Evolutionary conservation across 148 eudicot genomes (phyloP).

Genomic region (Spergularia marina): DNA sequence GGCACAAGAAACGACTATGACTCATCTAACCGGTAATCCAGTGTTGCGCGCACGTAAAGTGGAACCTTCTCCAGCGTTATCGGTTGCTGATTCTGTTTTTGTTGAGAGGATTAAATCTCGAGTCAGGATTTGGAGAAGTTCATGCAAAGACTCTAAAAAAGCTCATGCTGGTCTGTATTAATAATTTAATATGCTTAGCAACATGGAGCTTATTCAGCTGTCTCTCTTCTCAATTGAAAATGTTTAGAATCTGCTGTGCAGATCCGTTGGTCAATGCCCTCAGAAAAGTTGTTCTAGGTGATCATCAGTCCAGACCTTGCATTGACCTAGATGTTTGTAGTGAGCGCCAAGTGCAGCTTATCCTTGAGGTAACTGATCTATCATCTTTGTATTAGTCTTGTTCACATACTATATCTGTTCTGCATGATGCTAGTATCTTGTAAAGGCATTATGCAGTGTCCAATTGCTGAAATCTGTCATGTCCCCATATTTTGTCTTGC

Average conservation of each 20-base stretch:
- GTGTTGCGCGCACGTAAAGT: slow-evolving; percentile 30
- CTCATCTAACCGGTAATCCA: slow-evolving; percentile 41
- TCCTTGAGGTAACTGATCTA: slow-evolving; percentile 48
- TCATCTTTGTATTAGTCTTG: neutral
- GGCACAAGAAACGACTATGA: slow-evolving; percentile 71
- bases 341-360: slow-evolving; percentile 92
- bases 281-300: slow-evolving; percentile 65
- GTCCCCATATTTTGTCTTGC: slow-evolving; percentile 15
- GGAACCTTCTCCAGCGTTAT: slow-evolving; percentile 39
- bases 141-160: slow-evolving; percentile 45
- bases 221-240: slow-evolving; percentile 21
- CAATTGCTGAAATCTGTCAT: neutral
- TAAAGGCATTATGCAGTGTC: neutral
- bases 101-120: slow-evolving; percentile 66
- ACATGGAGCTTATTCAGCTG: slow-evolving; percentile 8
- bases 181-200: slow-evolving; percentile 9
- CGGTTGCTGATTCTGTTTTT: slow-evolving; percentile 80
- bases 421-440: neutral
- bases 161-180: slow-evolving; percentile 50
- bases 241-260: slow-evolving; percentile 34
- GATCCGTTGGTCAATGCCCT: slow-evolving; percentile 65
- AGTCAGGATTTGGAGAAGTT: slow-evolving; percentile 61
- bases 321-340: slow-evolving; percentile 81
- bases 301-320: slow-evolving; percentile 80
- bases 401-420: neutral